Evolutionary conservation across 2,329 filamentous ascomycete species (phyloP).

Genomic region (Nemania sp.): DNA sequence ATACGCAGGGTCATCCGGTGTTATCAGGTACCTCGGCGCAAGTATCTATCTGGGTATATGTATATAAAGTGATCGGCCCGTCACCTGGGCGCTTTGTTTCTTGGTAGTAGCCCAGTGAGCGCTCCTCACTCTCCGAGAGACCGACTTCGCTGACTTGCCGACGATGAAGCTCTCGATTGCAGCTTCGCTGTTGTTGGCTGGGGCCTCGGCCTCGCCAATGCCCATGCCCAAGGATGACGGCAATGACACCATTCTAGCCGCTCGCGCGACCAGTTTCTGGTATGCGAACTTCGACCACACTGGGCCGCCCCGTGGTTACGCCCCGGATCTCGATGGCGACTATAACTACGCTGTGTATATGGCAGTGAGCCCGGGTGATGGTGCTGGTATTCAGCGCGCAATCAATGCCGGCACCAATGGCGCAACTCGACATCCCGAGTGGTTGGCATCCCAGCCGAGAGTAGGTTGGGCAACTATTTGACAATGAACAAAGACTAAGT

Average conservation of each 20-base stretch:
- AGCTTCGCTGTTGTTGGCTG: slow-evolving; percentile 18
- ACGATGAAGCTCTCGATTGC: slow-evolving; percentile 18
- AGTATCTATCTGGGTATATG: slow-evolving; percentile 6
- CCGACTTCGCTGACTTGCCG: no score
- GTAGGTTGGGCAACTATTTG: slow-evolving; percentile 26
- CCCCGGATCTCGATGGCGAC: slow-evolving; percentile 46
- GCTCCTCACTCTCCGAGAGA: no score
- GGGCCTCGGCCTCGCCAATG: slow-evolving; percentile 20
- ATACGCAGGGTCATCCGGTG: background rate
- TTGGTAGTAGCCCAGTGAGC: background rate
- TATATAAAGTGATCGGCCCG: background rate
- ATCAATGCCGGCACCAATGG: slow-evolving; percentile 44
- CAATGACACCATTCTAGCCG: slow-evolving; percentile 14
- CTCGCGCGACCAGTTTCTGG: slow-evolving; percentile 42
- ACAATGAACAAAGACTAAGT: slow-evolving; percentile 9
- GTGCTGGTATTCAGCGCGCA: slow-evolving; percentile 43
- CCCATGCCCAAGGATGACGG: slow-evolving; percentile 11
- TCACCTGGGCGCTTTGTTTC: background rate
- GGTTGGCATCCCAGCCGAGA: slow-evolving; percentile 48
- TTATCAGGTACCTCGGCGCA: no score
- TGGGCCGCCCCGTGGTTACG: slow-evolving; percentile 42
- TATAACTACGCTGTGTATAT: slow-evolving; percentile 45
- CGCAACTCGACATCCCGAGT: slow-evolving; percentile 40
- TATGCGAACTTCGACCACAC: slow-evolving; percentile 49
- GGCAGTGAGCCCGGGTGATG: slow-evolving; percentile 44